A percentile compares a stretch with the other conserved stretches of the same genome.
Conservation (phyloP, 2,329 filamentous ascomycete species). For the Chaetomiaceae sp. region DNA sequence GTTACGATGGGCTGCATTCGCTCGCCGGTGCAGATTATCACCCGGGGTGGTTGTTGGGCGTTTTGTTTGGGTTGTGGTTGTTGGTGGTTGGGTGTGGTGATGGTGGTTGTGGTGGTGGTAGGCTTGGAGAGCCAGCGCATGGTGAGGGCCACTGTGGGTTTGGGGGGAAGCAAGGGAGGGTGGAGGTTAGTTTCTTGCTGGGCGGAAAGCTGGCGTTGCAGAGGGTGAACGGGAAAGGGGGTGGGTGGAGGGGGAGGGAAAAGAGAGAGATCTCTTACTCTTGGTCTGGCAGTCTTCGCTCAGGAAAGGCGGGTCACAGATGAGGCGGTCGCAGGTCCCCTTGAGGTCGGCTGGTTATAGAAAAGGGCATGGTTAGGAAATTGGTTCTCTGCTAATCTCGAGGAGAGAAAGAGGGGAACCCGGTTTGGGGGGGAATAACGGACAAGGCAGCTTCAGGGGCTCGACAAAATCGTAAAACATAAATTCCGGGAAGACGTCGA, state of each 20-base stretch:
- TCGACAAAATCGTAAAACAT: conserved; percentile 68
- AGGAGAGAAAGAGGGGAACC: too few species aligned
- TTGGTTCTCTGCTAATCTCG: too few species aligned
- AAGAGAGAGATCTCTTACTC: conserved; percentile 38
- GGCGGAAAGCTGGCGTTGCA: neutral
- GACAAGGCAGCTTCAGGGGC: conserved; percentile 60
- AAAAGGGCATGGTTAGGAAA: too few species aligned
- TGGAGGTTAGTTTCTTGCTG: neutral
- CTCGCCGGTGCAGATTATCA: conserved; percentile 74
- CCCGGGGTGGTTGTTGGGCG: conserved; percentile 10
- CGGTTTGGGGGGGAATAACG: conserved; percentile 13
- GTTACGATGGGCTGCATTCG: conserved; percentile 61
- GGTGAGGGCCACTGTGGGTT: conserved; percentile 57
- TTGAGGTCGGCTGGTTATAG: conserved; percentile 51
- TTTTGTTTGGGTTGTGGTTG: neutral
- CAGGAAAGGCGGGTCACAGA: conserved; percentile 75
- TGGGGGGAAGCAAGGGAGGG: neutral
- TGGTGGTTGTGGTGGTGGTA: conserved; percentile 17
- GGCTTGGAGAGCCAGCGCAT: conserved; percentile 64
- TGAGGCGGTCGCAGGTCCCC: conserved; percentile 61
- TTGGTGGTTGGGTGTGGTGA: neutral
- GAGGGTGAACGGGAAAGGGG: neutral
- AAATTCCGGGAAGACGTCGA: conserved; percentile 69
- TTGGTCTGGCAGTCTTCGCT: conserved; percentile 79
- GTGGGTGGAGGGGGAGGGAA: neutral